Evolutionary conservation across 805 yeast species (phyloP).

Genomic region (Ogataea wickerhamii): DNA sequence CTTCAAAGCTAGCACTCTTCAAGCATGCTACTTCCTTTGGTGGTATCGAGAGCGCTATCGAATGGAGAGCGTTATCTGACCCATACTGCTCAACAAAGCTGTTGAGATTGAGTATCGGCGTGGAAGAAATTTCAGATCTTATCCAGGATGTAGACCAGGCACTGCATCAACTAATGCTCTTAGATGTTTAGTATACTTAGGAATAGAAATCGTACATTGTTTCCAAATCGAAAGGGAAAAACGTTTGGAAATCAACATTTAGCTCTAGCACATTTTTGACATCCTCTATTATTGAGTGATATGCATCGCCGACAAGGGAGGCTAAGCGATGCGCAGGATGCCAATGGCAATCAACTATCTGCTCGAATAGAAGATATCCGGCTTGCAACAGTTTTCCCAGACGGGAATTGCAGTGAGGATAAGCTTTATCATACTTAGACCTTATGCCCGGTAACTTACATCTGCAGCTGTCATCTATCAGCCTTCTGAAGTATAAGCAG

Average conservation of each 20-base stretch:
- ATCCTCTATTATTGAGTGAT: neutral
- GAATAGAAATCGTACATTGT: conserved; percentile 3
- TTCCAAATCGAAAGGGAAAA: conserved; percentile 4
- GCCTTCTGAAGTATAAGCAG: neutral
- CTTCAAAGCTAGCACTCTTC: conserved; percentile 61
- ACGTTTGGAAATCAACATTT: conserved; percentile 2
- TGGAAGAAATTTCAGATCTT: conserved; percentile 71
- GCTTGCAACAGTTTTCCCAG: conserved; percentile 1
- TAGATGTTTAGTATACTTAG: neutral
- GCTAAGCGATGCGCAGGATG: conserved; percentile 5
- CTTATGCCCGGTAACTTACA: conserved; percentile 1
- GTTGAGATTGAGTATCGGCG: conserved; percentile 73
- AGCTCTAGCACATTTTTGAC: conserved; percentile 1
- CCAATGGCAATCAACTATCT: conserved; percentile 3
- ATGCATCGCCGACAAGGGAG: conserved; percentile 2
- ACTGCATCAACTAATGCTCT: conserved; percentile 21
- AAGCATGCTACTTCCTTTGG: conserved; percentile 91
- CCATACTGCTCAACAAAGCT: conserved; percentile 49
- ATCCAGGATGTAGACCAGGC: conserved; percentile 63
- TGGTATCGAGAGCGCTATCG: conserved; percentile 84
- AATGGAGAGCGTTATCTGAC: conserved; percentile 82
- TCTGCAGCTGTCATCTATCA: conserved; percentile 4
- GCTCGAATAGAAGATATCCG: conserved; percentile 1
- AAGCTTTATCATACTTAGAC: neutral
- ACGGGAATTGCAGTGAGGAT: neutral